These are phyloP conservation scores for Beauveria australis DNA, from an alignment of 2,329 filamentous ascomycete genomes.

Conservation along the genomic window DNA sequence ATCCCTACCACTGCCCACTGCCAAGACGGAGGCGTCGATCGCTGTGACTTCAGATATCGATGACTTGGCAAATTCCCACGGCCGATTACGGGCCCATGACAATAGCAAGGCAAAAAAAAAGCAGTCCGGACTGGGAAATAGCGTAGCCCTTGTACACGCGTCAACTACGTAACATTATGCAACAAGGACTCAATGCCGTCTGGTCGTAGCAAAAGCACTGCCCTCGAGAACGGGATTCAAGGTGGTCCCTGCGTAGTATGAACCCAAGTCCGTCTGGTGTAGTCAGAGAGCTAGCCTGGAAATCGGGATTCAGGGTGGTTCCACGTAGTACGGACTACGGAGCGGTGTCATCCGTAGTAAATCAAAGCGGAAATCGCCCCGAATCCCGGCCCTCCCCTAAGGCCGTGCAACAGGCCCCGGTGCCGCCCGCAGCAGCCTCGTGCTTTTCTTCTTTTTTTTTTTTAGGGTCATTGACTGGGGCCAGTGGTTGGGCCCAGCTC, in stretches of 20 bases:
- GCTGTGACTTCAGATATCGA: slow-evolving; percentile 8
- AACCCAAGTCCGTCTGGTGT: background rate
- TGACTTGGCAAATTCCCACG: too few species aligned
- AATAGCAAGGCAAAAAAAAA: background rate
- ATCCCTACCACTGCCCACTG: too few species aligned
- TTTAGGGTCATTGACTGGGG: too few species aligned
- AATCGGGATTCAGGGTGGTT: background rate
- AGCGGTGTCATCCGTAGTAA: background rate
- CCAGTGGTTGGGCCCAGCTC: too few species aligned
- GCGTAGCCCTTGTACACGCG: slow-evolving; percentile 3
- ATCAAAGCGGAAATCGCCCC: background rate
- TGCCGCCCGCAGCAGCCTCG: too few species aligned
- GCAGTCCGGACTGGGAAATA: background rate
- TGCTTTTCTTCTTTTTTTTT: too few species aligned
- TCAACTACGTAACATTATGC: slow-evolving; percentile 3
- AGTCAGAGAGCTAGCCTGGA: background rate
- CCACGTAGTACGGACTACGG: too few species aligned
- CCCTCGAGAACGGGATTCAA: background rate
- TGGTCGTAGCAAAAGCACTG: background rate
- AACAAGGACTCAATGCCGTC: slow-evolving; percentile 3
- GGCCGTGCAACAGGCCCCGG: background rate
- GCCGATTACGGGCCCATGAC: too few species aligned
- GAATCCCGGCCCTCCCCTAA: background rate
- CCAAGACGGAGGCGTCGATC: slow-evolving; percentile 1
- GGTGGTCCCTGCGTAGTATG: background rate